Evolutionary conservation across 345 rosid genomes (phyloP), one percentile per base, ranked within the genome.

Genomic region (Limnanthes douglasii): DNA sequence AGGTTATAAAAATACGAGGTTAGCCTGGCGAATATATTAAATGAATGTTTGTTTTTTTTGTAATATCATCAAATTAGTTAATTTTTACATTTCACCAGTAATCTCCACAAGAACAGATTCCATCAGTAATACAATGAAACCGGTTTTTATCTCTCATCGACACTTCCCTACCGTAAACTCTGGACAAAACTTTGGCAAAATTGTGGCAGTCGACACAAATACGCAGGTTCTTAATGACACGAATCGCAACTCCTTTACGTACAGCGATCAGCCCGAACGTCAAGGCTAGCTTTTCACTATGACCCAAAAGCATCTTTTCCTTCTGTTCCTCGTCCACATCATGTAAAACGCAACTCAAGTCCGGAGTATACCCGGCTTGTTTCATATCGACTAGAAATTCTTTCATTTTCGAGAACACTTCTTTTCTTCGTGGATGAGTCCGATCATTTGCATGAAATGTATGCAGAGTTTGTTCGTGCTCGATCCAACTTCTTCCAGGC

Each of bases 281-380:
- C 71, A 76, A 35, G 31, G 95, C 93, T 35, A 83, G 64, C 53
- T 83, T 88, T 63, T 88, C 97, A 49, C 86, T 88, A 46, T 88
- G 97, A 31, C 71, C 83, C 10, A 64, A 51, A 4, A 88, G 62
- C 59, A 72, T 70, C 57, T 64, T 83, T 81, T 76, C 93, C 67
- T 88, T 88, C 63, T 88, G 93, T 57, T 79, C 95, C 18, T 79
- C 81, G 23, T 88, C 95, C 43, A 88, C 86, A 27, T 83, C 95
- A 40, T 78, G 53, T 26, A 88, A 43, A 38, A 74, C 93, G 40
- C 81, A 83, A 46, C 84, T 83, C 59, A 64, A 45, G 38, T 88
- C 86, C 18, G 90, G 79, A 50, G 66, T 66, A 49, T 83, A 83
- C 15, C 95, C 95, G 29, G 77, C 65, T 72, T 77, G 83, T 51